Evolutionary conservation across 257 asterid genomes (phyloP).

Genomic region (Solanum chmielewskii): DNA sequence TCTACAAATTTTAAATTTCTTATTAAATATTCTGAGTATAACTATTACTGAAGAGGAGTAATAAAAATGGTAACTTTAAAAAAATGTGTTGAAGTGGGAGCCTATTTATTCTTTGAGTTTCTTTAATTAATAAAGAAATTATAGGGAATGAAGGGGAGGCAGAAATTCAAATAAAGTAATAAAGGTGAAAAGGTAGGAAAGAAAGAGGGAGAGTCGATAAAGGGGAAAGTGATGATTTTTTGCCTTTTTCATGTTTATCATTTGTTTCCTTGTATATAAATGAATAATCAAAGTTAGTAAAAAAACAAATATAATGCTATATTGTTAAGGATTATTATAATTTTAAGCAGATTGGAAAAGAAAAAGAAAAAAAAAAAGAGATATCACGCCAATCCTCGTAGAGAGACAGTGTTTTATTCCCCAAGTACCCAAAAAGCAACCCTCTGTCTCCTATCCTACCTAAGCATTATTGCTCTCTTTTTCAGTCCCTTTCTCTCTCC

Average conservation of each 20-base stretch:
- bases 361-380: constrained; percentile 1
- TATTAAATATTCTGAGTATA: too few relatives aligned
- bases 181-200: constrained; percentile 13
- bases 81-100: not conserved
- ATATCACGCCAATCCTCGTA: constrained; percentile 39
- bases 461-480: constrained; percentile 13
- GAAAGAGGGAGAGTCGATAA: constrained; percentile 19
- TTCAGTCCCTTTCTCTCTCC: constrained; percentile 1
- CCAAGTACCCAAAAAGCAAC: constrained; percentile 39
- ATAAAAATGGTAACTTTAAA: not conserved
- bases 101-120: not conserved
- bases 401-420: constrained; percentile 37
- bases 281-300: constrained; percentile 2
- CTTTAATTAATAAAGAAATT: not conserved
- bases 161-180: constrained; percentile 38
- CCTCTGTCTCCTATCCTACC: constrained; percentile 41
- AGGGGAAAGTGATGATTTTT: constrained; percentile 18
- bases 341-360: not conserved
- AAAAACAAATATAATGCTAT: not conserved
- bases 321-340: not conserved
- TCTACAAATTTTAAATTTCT: too few relatives aligned
- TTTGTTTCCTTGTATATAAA: constrained; percentile 34
- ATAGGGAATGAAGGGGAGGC: constrained; percentile 16
- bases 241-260: constrained; percentile 50
- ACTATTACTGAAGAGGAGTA: not conserved